Conservation (phyloP, 139 green algal genomes). For the Nannochloris sp. region DNA sequence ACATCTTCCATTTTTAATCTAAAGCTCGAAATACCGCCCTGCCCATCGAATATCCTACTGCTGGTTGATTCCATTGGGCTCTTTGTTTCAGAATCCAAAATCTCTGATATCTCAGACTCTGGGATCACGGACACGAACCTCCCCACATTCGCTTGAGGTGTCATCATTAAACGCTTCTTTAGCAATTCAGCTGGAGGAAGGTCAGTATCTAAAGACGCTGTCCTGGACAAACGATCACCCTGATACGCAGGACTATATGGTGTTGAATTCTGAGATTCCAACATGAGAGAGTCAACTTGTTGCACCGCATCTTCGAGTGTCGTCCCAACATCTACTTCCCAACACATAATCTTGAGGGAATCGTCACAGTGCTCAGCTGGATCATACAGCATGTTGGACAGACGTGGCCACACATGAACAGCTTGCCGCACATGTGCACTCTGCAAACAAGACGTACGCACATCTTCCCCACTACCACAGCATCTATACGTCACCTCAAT, state of each 20-base stretch:
- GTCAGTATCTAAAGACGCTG: not conserved
- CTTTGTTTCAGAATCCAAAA: no score
- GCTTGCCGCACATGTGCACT: not conserved
- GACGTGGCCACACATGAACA: not conserved
- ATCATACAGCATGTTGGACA: not conserved
- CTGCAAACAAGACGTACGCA: not conserved
- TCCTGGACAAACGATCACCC: not conserved
- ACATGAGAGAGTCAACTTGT: conserved; percentile 18
- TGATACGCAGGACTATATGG: not conserved
- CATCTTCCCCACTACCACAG: not conserved
- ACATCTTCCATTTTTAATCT: not conserved
- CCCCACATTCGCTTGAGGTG: not conserved
- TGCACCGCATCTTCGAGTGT: conserved; percentile 21
- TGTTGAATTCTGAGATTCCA: not conserved
- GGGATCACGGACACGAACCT: not conserved
- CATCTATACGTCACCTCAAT: conserved; percentile 1
- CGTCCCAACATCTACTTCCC: conserved; percentile 30
- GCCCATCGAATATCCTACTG: not conserved
- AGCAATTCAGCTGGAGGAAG: not conserved
- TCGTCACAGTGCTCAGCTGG: not conserved
- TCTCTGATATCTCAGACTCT: not conserved
- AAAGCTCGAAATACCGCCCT: not conserved
- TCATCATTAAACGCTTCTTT: not conserved
- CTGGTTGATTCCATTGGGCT: no score
- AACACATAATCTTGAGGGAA: conserved; percentile 25